Base-by-base conservation (phyloP, 495 filamentous ascomycete species). In the Hyaloscypha hepaticicola region DNA sequence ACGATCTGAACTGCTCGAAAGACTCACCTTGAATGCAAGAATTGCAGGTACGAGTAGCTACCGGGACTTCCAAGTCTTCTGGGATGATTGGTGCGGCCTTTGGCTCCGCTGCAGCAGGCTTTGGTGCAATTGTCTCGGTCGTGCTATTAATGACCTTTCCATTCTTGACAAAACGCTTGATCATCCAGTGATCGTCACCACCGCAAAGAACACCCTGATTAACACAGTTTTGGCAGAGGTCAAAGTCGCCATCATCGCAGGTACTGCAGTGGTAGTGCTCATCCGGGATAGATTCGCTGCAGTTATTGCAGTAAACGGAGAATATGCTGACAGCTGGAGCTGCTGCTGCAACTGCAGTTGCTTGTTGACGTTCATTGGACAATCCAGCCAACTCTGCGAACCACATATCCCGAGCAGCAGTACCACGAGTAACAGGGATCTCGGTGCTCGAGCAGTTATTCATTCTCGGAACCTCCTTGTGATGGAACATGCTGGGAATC, bases 211-310 rank as follows among this genome's bases (percentile, higher is more conserved):
- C 81, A 64, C 93, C 92, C 29, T 78, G 77, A 52, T 86, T 81
- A 45, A 97, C 85, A 74, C 95, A 99, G 29, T 79, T 73, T 60
- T 84, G 83, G 78, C 95, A 99, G 56, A 99, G 85, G 70, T 99
- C 95, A 71, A 92, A 99, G 75, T 99, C 96, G 29, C 95, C 95
- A 58, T 88, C 81, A 66, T 97, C 91, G 75, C 96, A 99, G 60
- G 87, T 89, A 70, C 90, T 89, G 80, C 95, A 99, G 77, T 99
- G 95, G 74, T 90, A 99, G 72, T 99, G 95, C 25, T 83, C 84
- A 67, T 92, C 86, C 34, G 87, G 80, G 69, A 97, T 91, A 34
- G 86, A 82, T 25, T 77, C 76, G 60, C 93, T 86, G 72, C 95
- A 99, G 70, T 86, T 83, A 77, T 99, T 97, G 85, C 95, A 99